phyloP scores from a whole-genome alignment of 2,329 filamentous ascomycete species.

The Pleomassaria siparia region DNA sequence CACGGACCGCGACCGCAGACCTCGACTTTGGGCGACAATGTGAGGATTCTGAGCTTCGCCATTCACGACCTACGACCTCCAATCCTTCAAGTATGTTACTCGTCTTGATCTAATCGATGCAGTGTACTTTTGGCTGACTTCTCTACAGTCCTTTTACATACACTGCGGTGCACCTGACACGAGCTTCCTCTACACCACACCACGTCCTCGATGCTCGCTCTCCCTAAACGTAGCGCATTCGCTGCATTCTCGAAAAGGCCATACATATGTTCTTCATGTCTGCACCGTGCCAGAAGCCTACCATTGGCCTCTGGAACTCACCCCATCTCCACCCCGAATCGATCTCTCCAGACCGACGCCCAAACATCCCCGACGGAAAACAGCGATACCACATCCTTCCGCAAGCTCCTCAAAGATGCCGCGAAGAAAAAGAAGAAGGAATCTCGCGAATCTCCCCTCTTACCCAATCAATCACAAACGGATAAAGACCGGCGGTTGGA shows the following conservation, averaged over 20 bases:
- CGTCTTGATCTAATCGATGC: no score
- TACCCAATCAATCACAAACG: constrained; percentile 13
- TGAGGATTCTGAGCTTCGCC: constrained; percentile 11
- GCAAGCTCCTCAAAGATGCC: constrained; percentile 42
- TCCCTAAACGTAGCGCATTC: constrained; percentile 21
- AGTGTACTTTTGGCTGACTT: no score
- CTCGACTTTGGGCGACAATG: constrained; percentile 2
- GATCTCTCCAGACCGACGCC: constrained; percentile 28
- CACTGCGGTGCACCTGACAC: no score
- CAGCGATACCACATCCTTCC: constrained; percentile 35
- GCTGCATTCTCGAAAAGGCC: constrained; percentile 23
- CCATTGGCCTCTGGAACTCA: constrained; percentile 16
- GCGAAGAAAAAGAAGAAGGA: constrained; percentile 37
- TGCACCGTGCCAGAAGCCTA: constrained; percentile 17
- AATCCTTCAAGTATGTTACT: no score
- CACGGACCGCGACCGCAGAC: constrained; percentile 19
- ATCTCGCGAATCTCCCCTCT: constrained; percentile 6
- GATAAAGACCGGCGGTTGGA: constrained; percentile 31
- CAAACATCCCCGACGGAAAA: constrained; percentile 8
- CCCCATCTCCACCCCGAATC: constrained; percentile 5
- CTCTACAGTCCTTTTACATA: no score
- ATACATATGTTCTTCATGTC: constrained; percentile 34
- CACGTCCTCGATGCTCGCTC: constrained; percentile 31
- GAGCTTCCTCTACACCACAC: not conserved
- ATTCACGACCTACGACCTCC: not conserved